Evolutionary conservation across 176 grass and related monocot species (phyloP).

Genomic region (Rhynchospora breviuscula): DNA sequence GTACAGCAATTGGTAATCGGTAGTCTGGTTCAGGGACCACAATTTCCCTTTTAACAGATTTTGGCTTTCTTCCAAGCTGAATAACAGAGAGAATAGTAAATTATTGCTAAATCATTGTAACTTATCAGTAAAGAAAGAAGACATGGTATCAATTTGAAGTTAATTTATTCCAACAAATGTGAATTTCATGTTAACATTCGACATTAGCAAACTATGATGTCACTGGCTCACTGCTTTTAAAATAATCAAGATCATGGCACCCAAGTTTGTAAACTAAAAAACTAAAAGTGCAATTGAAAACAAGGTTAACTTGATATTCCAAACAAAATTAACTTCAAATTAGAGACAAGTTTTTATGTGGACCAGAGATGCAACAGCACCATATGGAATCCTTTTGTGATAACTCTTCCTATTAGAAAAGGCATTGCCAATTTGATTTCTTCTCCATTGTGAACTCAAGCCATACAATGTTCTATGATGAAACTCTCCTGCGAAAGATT

Average conservation of each 20-base stretch:
- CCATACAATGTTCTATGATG: conserved; percentile 6
- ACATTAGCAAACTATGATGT: background rate
- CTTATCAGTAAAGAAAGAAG: background rate
- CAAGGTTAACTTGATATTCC: background rate
- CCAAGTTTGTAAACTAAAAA: background rate
- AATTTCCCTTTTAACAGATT: conserved; percentile 41
- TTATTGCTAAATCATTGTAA: background rate
- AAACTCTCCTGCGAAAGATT: background rate
- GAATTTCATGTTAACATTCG: background rate
- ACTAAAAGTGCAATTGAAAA: background rate
- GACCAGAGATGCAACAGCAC: conserved; percentile 13
- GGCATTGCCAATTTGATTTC: background rate
- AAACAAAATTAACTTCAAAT: background rate
- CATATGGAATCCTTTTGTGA: background rate
- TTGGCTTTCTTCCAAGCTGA: conserved; percentile 72
- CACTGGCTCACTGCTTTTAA: no score
- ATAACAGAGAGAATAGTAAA: conserved; percentile 15
- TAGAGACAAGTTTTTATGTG: conserved; percentile 1
- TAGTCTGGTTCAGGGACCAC: conserved; percentile 86
- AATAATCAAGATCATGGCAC: background rate
- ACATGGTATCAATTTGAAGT: background rate
- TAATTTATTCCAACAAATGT: background rate
- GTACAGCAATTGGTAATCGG: conserved; percentile 67
- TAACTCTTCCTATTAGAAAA: background rate
- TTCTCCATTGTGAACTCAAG: background rate